Base-by-base conservation (phyloP, 306 rosid genomes). In the Vigna radiata region DNA sequence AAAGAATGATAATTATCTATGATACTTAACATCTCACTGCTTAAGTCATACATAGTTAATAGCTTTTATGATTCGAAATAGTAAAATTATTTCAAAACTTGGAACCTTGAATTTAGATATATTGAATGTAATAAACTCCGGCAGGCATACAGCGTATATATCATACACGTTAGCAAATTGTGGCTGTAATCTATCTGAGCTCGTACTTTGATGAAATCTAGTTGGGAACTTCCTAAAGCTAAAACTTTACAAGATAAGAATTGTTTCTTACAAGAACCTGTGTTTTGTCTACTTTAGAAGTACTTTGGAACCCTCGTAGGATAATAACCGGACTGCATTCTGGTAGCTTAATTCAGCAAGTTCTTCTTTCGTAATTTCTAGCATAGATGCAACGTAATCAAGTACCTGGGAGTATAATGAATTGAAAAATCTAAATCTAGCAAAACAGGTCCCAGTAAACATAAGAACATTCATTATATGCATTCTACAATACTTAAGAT, bases 381-480 rank as follows among this genome's bases (percentile, higher is more conserved):
- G 82, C 85, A 82, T 66, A 37, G 75, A 82, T 76, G 88, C 86
- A 78, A 85, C 86, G 27, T 79, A 85, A 59, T 77, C 72, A 68
- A 85, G 86, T 52, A 85, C 88, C 88, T 85, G 82, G 29, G 70
- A 78, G 61, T 56, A 15, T 15, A 70, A 61, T 56, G 62, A 66
- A 72, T 48, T 39, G 9, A 56, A 66, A 21, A 18, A 25, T 46
- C 36, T 71, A 23, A 77, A 76, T 76, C 23, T 53, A 41, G 52
- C 41, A 44, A 29, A 62, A 75, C 13, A 4, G 19, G 2, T 33
- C 33, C 27, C 75, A 11, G 16, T 29, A 63, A 8, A 55, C 12
- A 55, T 8, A 6, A 10, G 11, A 44, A 11, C 12, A 44, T 7
- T n/a, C 56, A 50, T 50, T 17, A 56, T 31, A 68, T 54, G 16